phyloP scores from a whole-genome alignment of 2,329 filamentous ascomycete species.

The Claviceps humidiphila region DNA sequence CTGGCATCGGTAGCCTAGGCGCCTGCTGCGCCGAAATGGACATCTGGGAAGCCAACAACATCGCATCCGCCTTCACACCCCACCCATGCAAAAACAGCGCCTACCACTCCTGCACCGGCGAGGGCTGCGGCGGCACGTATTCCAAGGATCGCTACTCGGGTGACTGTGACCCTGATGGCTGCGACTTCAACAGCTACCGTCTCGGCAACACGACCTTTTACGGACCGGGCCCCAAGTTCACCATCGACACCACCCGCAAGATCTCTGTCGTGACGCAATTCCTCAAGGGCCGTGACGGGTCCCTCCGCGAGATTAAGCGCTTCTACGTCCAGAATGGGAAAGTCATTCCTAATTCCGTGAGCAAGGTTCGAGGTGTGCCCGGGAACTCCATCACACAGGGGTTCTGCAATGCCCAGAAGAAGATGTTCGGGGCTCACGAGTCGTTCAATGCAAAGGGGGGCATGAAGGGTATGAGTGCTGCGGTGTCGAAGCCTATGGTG shows the following conservation, averaged over 20 bases:
- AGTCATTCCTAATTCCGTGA: conserved; percentile 27
- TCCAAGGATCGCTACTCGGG: conserved; percentile 41
- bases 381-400: conserved; percentile 39
- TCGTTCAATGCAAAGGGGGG: conserved; percentile 45
- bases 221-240: conserved; percentile 38
- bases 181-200: conserved; percentile 58
- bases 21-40: conserved; percentile 53
- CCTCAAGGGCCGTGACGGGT: conserved; percentile 31
- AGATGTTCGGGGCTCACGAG: conserved; percentile 38
- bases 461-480: conserved; percentile 39
- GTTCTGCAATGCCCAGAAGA: conserved; percentile 48
- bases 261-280: conserved; percentile 59
- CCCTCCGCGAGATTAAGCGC: conserved; percentile 47
- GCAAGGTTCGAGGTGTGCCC: conserved; percentile 19
- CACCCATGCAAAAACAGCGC: conserved; percentile 45
- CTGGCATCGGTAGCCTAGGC: conserved; percentile 37
- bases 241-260: conserved; percentile 44
- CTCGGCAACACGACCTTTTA: conserved; percentile 51
- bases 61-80: conserved; percentile 51
- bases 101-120: conserved; percentile 36
- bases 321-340: conserved; percentile 52
- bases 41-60: conserved; percentile 51
- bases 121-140: conserved; percentile 41
- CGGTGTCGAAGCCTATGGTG: conserved; percentile 29
- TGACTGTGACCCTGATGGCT: conserved; percentile 55